Evolutionary conservation across 108 stramenopile genomes (phyloP), one percentile per base, ranked within the genome.

Genomic region (Pelagomonas calceolata): DNA sequence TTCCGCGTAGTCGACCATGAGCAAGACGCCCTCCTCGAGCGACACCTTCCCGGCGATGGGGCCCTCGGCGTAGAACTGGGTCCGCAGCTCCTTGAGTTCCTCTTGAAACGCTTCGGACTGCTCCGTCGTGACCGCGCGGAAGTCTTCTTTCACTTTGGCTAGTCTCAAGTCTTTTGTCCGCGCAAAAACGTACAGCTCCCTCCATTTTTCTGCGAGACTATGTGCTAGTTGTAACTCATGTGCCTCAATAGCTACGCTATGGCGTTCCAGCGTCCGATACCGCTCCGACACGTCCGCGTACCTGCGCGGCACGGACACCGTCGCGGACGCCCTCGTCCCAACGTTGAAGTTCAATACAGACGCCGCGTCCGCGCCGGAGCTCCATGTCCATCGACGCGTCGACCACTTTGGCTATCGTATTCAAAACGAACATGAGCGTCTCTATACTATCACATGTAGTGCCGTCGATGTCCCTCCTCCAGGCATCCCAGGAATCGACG

Each of bases 141-240:
- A 88, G 44, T 82, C 32, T 35, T 78, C 84, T 70, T 88, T 88
- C 33, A 84, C 79, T 36, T 74, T 60, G 31, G 75, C 78, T n/a
- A 88, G 75, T 32, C 87, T 51, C 34, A 86, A 72, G 65, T 88
- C 83, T 63, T 81, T 80, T 16, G 87, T 88, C 71, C 79, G 74
- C 64, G 78, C 71, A 39, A 70, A 75, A 30, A 72, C 32, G 68
- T 77, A 79, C 32, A 88, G 71, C n/a, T 45, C 64, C 43, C 70
- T 79, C 73, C 64, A 77, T 26, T 74, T 65, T 5, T 5, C 68
- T 10, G 63, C 78, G 26, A 82, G 75, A 3, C 63, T 32, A 76
- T 73, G 18, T 34, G 82, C 84, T 16, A 69, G 34, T 51, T 63
- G 71, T 32, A 12, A 4, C 63, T 84, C 83, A 32, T 82, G 73